Evolutionary conservation across 768 basidiomycete genomes (phyloP), one percentile per base, ranked within the genome.

Genomic region (Fomitopsis pulvina): DNA sequence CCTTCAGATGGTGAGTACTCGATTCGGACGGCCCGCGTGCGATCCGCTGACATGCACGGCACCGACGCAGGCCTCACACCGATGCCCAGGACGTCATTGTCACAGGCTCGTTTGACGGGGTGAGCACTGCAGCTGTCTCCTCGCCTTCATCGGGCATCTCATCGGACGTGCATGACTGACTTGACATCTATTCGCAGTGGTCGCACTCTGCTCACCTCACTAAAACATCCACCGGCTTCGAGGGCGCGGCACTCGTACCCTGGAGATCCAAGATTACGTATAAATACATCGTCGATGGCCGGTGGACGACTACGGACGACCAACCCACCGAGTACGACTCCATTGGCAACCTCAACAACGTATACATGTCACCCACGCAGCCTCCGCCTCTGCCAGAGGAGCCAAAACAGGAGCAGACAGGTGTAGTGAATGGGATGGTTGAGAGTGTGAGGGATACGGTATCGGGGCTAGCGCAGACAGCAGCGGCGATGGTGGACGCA

Each of bases 261-360:
- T 87, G 78, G 78, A 78, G 71, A 41, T 61, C 76, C 44, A 83
- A 79, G 58, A 68, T 87, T 50, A 59, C 69, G 6, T 92, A 85
- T 78, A 92, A 92, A 66, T 92, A 80, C 62, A 71, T 90, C 62
- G 87, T 91, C 47, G 89, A 92, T 61, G 83, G 81, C 29, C 58
- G 65, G 52, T 91, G 86, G 87, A 57, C 69, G 42, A 71, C 74
- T 41, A 71, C 73, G 41, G 71, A 75, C 29, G 72, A 73, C 52
- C 72, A 73, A 50, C 80, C 82, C 5, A 79, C 78, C 46, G 85
- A 87, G 64, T 60, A 66, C 1, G 87, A 90, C 58, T 62, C 64
- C 8, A 66, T 68, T 20, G 87, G 87, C 14, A 85, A 83, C 64
- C 61, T 81, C 18, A 92, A 92, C 65, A 87, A 90, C 62, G 67